Base-by-base conservation (phyloP, 495 filamentous ascomycete genomes). In the Penicillium lagena region DNA sequence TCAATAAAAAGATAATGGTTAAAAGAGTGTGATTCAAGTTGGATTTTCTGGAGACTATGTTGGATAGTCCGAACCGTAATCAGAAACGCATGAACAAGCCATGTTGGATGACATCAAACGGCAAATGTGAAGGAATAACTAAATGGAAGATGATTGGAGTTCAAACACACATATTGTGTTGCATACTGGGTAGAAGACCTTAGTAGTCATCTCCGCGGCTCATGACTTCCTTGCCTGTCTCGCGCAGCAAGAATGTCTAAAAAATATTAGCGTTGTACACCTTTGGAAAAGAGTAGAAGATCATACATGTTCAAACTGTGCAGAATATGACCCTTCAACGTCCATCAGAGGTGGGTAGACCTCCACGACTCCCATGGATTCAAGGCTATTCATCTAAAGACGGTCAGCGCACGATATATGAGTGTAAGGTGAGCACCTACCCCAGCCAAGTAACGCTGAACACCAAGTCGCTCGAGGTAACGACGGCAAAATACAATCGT, bases 261-360 rank as follows among this genome's bases (percentile, higher is more conserved):
- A 32, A 35, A 12, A 29, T n/a, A 40, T 47, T 22, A 31, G 30
- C 6, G 27, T 34, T n/a, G 12, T 10, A 28, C 27, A 29, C 4
- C 35, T 2, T 7, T 34, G 5, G 22, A 9, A 8, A 33, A 9
- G 29, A 47, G 35, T 14, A 34, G 44, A 40, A 22, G 28, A 37
- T 54, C 74, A 49, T 60, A 80, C 75, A 64, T 82, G 79, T 61
- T 82, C 79, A 58, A 76, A 82, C 42, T 82, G 79, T 7, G 79
- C 79, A 1, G 73, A 70, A 59, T 79, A 80, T 5, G 75, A 77
- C 1, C 79, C 79, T 45, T 68, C 57, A 17, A 76, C 55, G 55
- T 82, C 79, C 49, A 72, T 63, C 40, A 81, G 56, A 11, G 79
- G 78, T 10, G 51, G 52, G 50, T 81, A 79, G 2, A 52, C 50